Evolutionary conservation across 805 yeast species (phyloP), one percentile per base, ranked within the genome.

Genomic region (Candida golubevii): DNA sequence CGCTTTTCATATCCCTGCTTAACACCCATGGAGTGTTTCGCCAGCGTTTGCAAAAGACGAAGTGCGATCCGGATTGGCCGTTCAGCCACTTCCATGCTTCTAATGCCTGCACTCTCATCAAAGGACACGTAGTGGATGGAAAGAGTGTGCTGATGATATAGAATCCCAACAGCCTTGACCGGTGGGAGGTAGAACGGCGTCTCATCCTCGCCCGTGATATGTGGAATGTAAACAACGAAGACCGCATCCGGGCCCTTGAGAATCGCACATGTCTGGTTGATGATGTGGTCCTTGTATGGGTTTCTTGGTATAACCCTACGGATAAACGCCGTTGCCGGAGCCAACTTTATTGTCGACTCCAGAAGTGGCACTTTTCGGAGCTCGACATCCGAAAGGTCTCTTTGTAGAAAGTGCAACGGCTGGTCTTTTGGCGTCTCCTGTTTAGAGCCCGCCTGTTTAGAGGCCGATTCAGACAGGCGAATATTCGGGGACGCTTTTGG

Each of bases 181-280:
- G 82, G 81, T 0, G 98, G 98, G n/a, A 91, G 74, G 60, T 91
- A 91, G 59, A 82, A 91, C 5, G 98, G 98, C 41, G 80, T 79
- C 13, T 82, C 84, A 0, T 77, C 84, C 14, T 69, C 65, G 1
- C 57, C 49, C 4, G 69, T 58, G 10, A 89, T 74, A 60, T 90
- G 97, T 0, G 97, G 96, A 1, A 83, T 71, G 62, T 89, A 91
- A 0, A 84, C 76, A 10, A 89, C 79, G 41, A 87, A 60, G 1
- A 80, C 69, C 3, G 80, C 64, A 28, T 71, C 64, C 10, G 54
- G 56, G 44, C 49, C 49, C 5, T 67, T 67, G 59, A 74, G 65
- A 1, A 79, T 65, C 30, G 80, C 63, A 62, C 97, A 90, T 0
- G 96, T 84, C 63, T 91, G 98, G 59, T 87, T 86, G 49, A 89